These are phyloP conservation scores for Emergomyces africanus DNA, from an alignment of 2,329 filamentous ascomycete genomes.

Conservation along the genomic window DNA sequence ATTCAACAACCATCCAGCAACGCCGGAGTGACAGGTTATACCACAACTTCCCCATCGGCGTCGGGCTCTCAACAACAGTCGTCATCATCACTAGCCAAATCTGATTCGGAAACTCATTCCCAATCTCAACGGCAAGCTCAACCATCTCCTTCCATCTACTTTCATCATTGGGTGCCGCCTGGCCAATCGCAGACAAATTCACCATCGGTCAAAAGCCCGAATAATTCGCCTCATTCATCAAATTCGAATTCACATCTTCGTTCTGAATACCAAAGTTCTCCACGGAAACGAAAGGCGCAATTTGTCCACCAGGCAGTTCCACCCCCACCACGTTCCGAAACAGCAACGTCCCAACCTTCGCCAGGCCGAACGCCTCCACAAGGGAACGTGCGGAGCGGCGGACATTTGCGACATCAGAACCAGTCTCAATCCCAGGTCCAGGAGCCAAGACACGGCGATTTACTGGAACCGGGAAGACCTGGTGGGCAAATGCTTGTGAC, in stretches of 20 bases:
- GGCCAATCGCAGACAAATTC: slow-evolving; percentile 56
- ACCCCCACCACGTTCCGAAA: slow-evolving; percentile 38
- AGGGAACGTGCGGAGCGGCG: slow-evolving; percentile 41
- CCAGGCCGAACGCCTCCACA: slow-evolving; percentile 41
- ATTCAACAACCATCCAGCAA: slow-evolving; percentile 23
- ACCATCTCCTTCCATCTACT: slow-evolving; percentile 62
- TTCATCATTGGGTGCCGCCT: slow-evolving; percentile 87
- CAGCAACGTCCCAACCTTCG: slow-evolving; percentile 35
- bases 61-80: slow-evolving; percentile 23
- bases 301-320: slow-evolving; percentile 40
- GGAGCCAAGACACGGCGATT: slow-evolving; percentile 5
- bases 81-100: slow-evolving; percentile 36
- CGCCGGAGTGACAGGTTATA: neutral
- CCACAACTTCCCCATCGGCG: neutral
- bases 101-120: slow-evolving; percentile 19
- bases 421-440: slow-evolving; percentile 42
- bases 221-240: slow-evolving; percentile 34
- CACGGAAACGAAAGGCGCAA: slow-evolving; percentile 70
- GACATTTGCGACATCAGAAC: slow-evolving; percentile 53
- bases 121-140: slow-evolving; percentile 47
- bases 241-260: slow-evolving; percentile 36
- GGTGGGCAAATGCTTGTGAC: slow-evolving; percentile 3
- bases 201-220: slow-evolving; percentile 58
- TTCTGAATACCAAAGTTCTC: slow-evolving; percentile 57
- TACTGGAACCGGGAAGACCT: neutral